Evolutionary conservation across 2,329 filamentous ascomycete genomes (phyloP).

Genomic region (Hirsutella thompsonii): DNA sequence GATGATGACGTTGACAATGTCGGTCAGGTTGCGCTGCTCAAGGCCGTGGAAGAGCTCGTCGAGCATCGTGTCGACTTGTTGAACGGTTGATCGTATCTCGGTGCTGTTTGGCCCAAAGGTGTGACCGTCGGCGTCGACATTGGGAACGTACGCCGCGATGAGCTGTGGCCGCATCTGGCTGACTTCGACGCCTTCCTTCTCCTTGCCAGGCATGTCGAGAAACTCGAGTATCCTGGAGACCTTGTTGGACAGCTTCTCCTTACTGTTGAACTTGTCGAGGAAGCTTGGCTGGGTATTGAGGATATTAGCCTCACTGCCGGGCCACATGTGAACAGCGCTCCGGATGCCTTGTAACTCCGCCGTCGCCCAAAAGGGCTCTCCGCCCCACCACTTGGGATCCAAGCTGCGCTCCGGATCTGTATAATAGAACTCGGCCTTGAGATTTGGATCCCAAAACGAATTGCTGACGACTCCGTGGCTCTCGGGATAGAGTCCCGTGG

Average conservation of each 20-base stretch:
- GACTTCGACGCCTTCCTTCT: constrained; percentile 37
- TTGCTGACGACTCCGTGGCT: constrained; percentile 90
- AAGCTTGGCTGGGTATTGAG: constrained; percentile 62
- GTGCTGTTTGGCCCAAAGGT: constrained; percentile 89
- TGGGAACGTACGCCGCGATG: constrained; percentile 87
- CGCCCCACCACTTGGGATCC: constrained; percentile 86
- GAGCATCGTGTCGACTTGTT: constrained; percentile 71
- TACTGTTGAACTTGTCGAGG: constrained; percentile 72
- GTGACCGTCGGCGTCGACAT: constrained; percentile 82
- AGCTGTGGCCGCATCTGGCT: constrained; percentile 64
- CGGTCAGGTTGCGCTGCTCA: constrained; percentile 67
- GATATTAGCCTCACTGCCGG: constrained; percentile 83
- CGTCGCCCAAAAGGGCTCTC: constrained; percentile 87
- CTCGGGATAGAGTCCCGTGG: constrained; percentile 85
- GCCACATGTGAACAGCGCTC: constrained; percentile 95
- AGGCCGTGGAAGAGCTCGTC: constrained; percentile 63
- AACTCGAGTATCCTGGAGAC: constrained; percentile 69
- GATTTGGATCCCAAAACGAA: constrained; percentile 76
- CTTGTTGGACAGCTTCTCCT: constrained; percentile 63
- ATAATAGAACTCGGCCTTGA: constrained; percentile 76
- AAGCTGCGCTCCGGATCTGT: constrained; percentile 65
- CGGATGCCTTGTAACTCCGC: constrained; percentile 71
- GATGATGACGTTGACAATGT: constrained; percentile 88
- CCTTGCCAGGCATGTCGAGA: constrained; percentile 67
- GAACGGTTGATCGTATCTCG: constrained; percentile 69